A percentile compares a stretch with the other conserved stretches of the same genome.
These are phyloP conservation scores for Ustilago shanxiensis DNA, from an alignment of 1,284 basidiomycete genomes.

Conservation along the genomic window DNA sequence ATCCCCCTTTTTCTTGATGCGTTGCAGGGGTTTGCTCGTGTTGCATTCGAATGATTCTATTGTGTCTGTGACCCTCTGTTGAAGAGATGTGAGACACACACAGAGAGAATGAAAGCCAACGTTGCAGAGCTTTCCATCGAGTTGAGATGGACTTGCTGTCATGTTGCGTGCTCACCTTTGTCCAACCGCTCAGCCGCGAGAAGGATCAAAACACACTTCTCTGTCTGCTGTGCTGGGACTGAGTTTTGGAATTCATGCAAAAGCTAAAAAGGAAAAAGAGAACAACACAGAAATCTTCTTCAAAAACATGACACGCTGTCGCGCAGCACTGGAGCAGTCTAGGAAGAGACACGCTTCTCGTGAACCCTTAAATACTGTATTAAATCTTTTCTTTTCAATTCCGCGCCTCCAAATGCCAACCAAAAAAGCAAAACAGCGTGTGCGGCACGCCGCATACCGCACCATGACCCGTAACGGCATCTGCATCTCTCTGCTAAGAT, in stretches of 20 bases:
- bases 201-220: neutral
- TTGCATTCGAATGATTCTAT: neutral
- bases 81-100: neutral
- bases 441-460: slow-evolving; percentile 2
- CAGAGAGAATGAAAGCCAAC: neutral
- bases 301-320: neutral
- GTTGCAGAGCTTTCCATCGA: neutral
- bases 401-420: neutral
- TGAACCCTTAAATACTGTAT: neutral
- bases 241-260: neutral
- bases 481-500: slow-evolving; percentile 6
- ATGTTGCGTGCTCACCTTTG: no score
- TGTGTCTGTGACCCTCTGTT: neutral
- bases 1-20: neutral
- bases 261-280: neutral
- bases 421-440: neutral
- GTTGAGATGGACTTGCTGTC: no score
- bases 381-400: neutral
- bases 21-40: slow-evolving; percentile 1
- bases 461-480: neutral
- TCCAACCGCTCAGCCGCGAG: no score
- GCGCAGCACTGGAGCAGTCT: neutral
- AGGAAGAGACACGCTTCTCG: neutral
- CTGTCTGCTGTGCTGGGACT: neutral
- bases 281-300: neutral